Percentiles rank a stretch among this genome's conserved stretches.
Evolutionary conservation across 2,329 filamentous ascomycete species (phyloP).

Genomic region (Chaetothyriales sp.): DNA sequence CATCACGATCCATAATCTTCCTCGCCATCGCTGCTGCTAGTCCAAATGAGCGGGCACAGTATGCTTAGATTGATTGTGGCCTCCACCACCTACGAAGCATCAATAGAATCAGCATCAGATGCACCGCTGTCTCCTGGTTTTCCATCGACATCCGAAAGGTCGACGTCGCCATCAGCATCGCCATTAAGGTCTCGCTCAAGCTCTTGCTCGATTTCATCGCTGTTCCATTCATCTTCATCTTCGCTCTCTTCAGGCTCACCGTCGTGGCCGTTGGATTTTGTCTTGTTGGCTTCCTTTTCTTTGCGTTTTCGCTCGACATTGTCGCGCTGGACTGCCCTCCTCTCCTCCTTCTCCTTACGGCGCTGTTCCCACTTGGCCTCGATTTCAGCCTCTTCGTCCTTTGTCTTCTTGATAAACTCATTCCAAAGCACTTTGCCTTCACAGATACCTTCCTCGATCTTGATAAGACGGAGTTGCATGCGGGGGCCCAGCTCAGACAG

Average conservation of each 20-base stretch:
- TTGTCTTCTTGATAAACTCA: constrained; percentile 77
- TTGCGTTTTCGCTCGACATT: constrained; percentile 79
- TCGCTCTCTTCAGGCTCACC: constrained; percentile 41
- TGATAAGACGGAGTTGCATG: constrained; percentile 76
- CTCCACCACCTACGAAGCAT: constrained; percentile 20
- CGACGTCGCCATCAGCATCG: constrained; percentile 6
- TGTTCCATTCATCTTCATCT: constrained; percentile 37
- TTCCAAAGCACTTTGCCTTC: constrained; percentile 94
- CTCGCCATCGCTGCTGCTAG: too few species aligned
- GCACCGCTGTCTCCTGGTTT: constrained; percentile 10
- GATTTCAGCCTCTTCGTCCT: constrained; percentile 60
- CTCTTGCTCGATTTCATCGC: constrained; percentile 31
- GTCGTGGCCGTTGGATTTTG: constrained; percentile 32
- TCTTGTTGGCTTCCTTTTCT: constrained; percentile 32
- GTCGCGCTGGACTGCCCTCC: constrained; percentile 70
- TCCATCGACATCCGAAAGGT: constrained; percentile 8
- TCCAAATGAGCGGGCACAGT: too few species aligned
- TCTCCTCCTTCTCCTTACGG: constrained; percentile 65
- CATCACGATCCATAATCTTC: too few species aligned
- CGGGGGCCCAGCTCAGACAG: constrained; percentile 83
- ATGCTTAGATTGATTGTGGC: too few species aligned
- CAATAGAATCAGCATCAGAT: constrained; percentile 27
- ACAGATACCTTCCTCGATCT: constrained; percentile 90
- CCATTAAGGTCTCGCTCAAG: constrained; percentile 21
- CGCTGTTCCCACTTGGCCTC: constrained; percentile 72